Base-by-base conservation (phyloP, 2,329 filamentous ascomycete genomes). In the Fusarium coffeatum region DNA sequence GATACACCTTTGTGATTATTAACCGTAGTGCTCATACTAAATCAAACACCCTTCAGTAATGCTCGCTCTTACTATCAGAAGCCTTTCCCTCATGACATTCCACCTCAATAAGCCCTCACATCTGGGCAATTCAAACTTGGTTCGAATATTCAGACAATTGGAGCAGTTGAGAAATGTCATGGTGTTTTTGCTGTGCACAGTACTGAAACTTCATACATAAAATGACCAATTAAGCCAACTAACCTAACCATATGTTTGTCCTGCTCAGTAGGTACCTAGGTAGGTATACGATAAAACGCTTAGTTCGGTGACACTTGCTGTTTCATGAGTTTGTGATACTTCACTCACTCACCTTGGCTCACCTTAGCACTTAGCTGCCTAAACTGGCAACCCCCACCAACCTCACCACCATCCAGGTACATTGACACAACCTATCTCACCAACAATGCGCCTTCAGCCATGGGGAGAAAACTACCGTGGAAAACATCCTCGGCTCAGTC, bases 391-490 rank as follows among this genome's bases (percentile, higher is more conserved):
- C 28, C 59, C 59, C 67, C 54, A 55, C 67, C 58, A 70, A 28
- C 37, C 32, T 30, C 22, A 62, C 32, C 27, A 28, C 22, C 25
- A 55, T 51, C 37, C 32, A 42, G 46, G 18, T 55, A 48, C 49
- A 55, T 25, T 30, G 20, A 59, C 32, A 40, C 27, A 42, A 37
- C 27, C 27, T 22, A 53, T 53, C 49, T 59, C 53, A 49, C 50
- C 40, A 66, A 28, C 18, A 67, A 69, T 61, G 37, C 34, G 16
- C 59, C 43, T 40, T 55, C 45, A 57, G 25, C 28, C 61, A 88
- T 88, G 86, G 79, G 84, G 23, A 83, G 86, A 70, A 82, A 83
- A 65, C 72, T 88, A 9, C 86, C 86, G 3, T 88, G 86, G 85
- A 82, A 84, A 59, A 80, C 75, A 47, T 75, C 76, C 55, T 48